A percentile compares a stretch with the other conserved stretches of the same genome.
These are phyloP conservation scores for Pseudocercospora musae DNA, from an alignment of 2,329 filamentous ascomycete species.

Conservation along the genomic window DNA sequence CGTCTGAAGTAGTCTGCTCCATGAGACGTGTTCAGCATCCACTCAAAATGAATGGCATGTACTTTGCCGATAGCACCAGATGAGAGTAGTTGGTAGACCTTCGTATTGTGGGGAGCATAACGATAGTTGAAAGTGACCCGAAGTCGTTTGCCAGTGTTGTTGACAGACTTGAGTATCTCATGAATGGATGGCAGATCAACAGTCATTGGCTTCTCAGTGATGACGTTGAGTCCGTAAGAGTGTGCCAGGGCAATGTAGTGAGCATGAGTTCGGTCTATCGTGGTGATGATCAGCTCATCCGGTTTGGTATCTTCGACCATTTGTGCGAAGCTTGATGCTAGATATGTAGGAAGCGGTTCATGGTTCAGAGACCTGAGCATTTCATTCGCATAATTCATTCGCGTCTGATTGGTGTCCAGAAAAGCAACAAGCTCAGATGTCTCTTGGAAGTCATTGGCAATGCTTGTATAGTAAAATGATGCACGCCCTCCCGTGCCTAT, in stretches of 20 bases:
- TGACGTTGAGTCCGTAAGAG: conserved; percentile 57
- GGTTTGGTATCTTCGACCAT: conserved; percentile 58
- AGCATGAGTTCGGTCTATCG: conserved; percentile 61
- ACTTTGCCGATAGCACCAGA: conserved; percentile 57
- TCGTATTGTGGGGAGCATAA: conserved; percentile 64
- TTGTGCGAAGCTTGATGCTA: conserved; percentile 54
- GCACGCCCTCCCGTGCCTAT: conserved; percentile 59
- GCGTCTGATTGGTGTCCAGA: conserved; percentile 60
- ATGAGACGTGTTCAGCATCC: conserved; percentile 61
- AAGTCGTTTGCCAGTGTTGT: conserved; percentile 48
- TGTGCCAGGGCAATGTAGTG: conserved; percentile 59
- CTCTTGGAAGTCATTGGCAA: conserved; percentile 50
- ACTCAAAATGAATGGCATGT: conserved; percentile 59
- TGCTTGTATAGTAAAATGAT: conserved; percentile 60
- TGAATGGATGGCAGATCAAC: conserved; percentile 56
- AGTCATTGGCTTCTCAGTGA: conserved; percentile 66
- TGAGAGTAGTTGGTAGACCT: conserved; percentile 53
- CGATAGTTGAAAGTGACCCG: conserved; percentile 64
- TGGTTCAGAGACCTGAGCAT: conserved; percentile 49
- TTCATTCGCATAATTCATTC: conserved; percentile 56
- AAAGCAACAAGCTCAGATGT: conserved; percentile 55
- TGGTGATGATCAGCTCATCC: conserved; percentile 61
- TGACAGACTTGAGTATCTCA: conserved; percentile 55
- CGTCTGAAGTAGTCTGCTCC: conserved; percentile 62
- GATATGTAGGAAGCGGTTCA: conserved; percentile 52